phyloP scores from a whole-genome alignment of 192 early-diverging fungal genomes.

The Oehlia diaphana region DNA sequence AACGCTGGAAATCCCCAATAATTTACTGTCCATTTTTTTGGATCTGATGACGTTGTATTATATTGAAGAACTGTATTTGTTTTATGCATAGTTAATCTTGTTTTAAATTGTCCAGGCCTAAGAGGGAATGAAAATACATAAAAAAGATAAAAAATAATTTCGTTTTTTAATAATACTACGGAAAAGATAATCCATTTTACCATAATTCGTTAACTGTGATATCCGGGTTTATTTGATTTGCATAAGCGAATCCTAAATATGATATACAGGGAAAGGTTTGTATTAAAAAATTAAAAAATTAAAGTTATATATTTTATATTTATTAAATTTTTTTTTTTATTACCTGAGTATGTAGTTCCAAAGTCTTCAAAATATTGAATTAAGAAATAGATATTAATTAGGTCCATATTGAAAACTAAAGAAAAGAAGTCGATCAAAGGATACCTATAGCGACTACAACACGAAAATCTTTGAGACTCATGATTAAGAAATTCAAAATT shows the following conservation, averaged over 20 bases:
- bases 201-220: not conserved
- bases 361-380: not conserved
- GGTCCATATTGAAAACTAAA: not conserved
- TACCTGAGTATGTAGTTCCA: not conserved
- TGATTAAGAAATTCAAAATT: not conserved
- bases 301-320: no score
- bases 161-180: not conserved
- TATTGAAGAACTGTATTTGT: slow-evolving; percentile 22
- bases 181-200: not conserved
- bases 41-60: not conserved
- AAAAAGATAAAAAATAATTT: not conserved
- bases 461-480: not conserved
- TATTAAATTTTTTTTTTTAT: not conserved
- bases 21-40: not conserved
- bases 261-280: not conserved
- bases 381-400: not conserved
- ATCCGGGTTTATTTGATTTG: not conserved
- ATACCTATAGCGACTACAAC: not conserved
- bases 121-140: not conserved
- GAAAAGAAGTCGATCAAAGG: not conserved
- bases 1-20: slow-evolving; percentile 3
- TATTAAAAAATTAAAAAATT: not conserved
- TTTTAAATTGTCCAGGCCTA: not conserved
- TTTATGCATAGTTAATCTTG: not conserved
- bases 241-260: not conserved